Conservation (phyloP, 139 green algal species). For the Spirogloea muscicola region DNA sequence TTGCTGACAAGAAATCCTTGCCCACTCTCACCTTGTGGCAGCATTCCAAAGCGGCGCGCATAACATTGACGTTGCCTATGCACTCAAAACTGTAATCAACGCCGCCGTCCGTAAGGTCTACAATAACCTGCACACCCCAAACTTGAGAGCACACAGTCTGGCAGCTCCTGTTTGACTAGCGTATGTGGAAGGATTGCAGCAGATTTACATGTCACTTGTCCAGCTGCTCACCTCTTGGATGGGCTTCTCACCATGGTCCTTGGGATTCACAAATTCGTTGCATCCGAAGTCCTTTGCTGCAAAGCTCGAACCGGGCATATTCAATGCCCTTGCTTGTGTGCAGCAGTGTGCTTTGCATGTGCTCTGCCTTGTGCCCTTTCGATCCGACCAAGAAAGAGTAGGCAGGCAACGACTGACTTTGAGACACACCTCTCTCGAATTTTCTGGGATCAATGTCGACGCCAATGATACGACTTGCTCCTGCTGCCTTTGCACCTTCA, state of each 20-base stretch:
- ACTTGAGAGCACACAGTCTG: not conserved
- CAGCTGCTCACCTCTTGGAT: conserved; percentile 29
- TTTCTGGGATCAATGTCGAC: conserved; percentile 90
- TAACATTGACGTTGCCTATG: conserved; percentile 87
- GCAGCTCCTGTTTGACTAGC: not conserved
- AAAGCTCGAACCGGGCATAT: no score
- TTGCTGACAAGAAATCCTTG: not conserved
- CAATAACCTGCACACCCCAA: conserved; percentile 43
- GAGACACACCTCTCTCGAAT: conserved; percentile 58
- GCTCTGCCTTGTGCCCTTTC: no score
- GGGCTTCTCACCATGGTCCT: conserved; percentile 43
- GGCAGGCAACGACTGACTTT: no score
- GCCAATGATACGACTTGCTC: conserved; percentile 81
- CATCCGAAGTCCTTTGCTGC: conserved; percentile 49
- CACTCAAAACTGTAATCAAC: conserved; percentile 95
- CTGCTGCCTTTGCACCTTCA: conserved; percentile 71
- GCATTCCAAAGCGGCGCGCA: conserved; percentile 91
- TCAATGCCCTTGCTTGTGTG: no score
- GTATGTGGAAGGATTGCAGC: not conserved
- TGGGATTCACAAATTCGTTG: conserved; percentile 60
- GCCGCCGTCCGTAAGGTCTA: conserved; percentile 82
- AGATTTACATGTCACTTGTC: no score
- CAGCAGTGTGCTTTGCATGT: not conserved
- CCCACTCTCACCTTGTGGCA: conserved; percentile 63
- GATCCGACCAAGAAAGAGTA: no score